Percentiles rank a stretch among this genome's conserved stretches.
Conservation (phyloP, 257 asterid species). For the Ballota nigra region DNA sequence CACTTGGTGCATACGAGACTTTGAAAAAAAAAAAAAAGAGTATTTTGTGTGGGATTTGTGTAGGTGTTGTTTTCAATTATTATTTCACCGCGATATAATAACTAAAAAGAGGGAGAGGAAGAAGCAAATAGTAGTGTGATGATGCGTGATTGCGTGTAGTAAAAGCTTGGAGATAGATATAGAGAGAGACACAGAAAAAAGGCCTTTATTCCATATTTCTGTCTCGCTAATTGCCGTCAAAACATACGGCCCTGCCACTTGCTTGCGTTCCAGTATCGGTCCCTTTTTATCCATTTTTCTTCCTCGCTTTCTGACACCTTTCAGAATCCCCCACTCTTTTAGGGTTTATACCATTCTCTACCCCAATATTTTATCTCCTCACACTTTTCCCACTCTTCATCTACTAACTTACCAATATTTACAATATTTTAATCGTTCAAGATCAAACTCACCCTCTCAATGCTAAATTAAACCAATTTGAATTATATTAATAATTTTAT, state of each 20-base stretch:
- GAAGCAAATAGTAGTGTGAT: neutral
- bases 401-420: neutral
- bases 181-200: neutral
- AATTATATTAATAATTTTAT: too few relatives aligned
- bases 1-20: too few relatives aligned
- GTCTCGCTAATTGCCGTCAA: neutral
- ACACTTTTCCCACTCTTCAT: neutral
- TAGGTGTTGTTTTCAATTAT: too few relatives aligned
- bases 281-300: constrained; percentile 1
- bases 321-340: neutral
- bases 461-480: too few relatives aligned
- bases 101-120: neutral
- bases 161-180: neutral
- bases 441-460: too few relatives aligned
- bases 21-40: too few relatives aligned
- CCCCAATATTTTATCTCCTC: neutral
- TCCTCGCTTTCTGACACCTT: neutral
- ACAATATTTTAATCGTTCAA: neutral
- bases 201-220: neutral
- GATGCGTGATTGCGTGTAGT: constrained; percentile 1
- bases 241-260: neutral
- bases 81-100: too few relatives aligned
- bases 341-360: neutral
- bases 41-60: too few relatives aligned
- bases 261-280: neutral